Base-by-base conservation (phyloP, 2,329 filamentous ascomycete species). In the Diplodia scrobiculata region DNA sequence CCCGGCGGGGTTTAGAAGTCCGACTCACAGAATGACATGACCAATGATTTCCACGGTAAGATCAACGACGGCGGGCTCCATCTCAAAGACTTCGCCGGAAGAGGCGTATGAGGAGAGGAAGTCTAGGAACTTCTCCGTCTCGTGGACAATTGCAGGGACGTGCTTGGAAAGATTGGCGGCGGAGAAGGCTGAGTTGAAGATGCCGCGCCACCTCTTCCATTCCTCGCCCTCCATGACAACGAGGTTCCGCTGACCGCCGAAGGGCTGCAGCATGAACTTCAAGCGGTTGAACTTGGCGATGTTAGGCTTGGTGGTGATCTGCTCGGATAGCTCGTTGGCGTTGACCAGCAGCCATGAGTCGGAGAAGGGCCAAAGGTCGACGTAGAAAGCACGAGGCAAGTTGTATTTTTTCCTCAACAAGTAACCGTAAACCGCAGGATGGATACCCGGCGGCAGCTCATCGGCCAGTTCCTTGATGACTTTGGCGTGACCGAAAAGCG, bases 101-200 rank as follows among this genome's bases (percentile, higher is more conserved):
- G 27, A 29, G 1, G 68, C 68, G 29, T 65, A 50, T 2, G 38
- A 19, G 2, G 41, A 19, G 2, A 69, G 45, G 17, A 47, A 27
- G n/a, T 67, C 50, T 41, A 62, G 34, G 41, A 72, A 72, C 7
- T 67, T 50, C n/a, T 66, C 34, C 17, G 59, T 55, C 41, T 74
- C 71, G 4, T 73, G 70, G 4, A 74, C 65, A 5, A 74, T 70
- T 1, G 66, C 67, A 5, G 68, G 67, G 5, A 70, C 52, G 21
- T 73, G 36, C 14, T 67, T 70, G 63, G 69, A 68, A 2, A 74
- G 47, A 63, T 74, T 70, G n/a, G 60, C 64, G 6, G 66, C 47
- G 3, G 66, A 64, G 64, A 74, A 74, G 19, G 68, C 71, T 3
- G 72, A 71, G 25, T 69, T 67, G 62, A 72, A 73, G 25, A 70